Evolutionary conservation across 1,139 yeast genomes (phyloP), one percentile per base, ranked within the genome.

Genomic region (Yamadazyma atlantica): DNA sequence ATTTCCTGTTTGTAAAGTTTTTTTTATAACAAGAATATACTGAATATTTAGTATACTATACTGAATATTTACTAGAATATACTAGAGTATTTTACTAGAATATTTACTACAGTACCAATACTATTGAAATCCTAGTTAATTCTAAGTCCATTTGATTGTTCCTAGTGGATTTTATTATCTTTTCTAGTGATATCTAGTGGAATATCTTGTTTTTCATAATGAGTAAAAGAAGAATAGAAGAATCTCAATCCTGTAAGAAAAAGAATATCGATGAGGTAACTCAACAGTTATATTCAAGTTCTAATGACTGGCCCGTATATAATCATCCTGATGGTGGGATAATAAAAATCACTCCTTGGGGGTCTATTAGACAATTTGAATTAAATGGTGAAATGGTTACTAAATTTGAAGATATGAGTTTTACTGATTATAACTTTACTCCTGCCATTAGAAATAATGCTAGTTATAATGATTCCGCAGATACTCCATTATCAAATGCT

Each of bases 251-350:
- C 14, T 53, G 50, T 36, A 40, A 54, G 21, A 63, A 62, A 44
- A 62, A 62, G 46, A 48, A 46, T 32, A 48, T 59, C 12, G 53
- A 54, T 37, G 62, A 53, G 43, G 41, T 44, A 17, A 54, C 55
- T 30, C 51, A 48, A 35, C 48, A 54, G 36, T 49, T 49, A 35
- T 48, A 48, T 42, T 47, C 60, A 16, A 54, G 62, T 14, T 58
- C 67, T 11, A 62, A 69, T 30, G 82, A 78, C 41, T 80, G 82
- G 76, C 83, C 85, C 3, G 67, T 73, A 35, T 80, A 76, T 49
- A 64, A 70, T 38, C 85, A 79, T 43, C 86, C 86, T 2, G 78
- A 78, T 15, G 86, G 86, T 5, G 85, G 85, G 0, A 64, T 69
- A 17, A 72, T 80, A 35, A 81, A 80, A 53, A 76, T 80, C 39